Base-by-base conservation (phyloP, 768 basidiomycete species). In the Suillus brevipes region DNA sequence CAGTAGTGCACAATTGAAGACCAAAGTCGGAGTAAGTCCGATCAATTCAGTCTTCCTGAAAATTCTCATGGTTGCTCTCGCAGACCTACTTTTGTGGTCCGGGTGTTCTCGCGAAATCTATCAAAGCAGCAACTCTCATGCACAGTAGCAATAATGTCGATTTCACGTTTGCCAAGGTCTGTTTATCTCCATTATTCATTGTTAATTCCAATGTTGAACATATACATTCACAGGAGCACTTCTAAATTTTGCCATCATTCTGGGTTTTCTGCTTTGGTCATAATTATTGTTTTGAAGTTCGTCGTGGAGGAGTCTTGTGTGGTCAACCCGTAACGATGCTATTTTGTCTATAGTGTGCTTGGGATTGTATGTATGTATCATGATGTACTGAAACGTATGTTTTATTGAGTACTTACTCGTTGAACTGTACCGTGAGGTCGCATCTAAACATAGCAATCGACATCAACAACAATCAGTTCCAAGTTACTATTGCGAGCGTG, bases 21-120 rank as follows among this genome's bases (percentile, higher is more conserved):
- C 90, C 56, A 91, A 85, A 74, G 90, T 98, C 68, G 91, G 88
- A 42, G 92, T 94, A 77, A 74, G 89, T 83, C 40, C 8, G 7
- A 57, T 13, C 14, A 13, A 20, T 42, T 18, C 13, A 37, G 38
- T 36, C 49, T 61, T 60, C 62, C 43, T 60, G 34, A 40, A 60
- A n/a, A 56, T 67, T 45, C 42, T 65, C n/a, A 60, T 50, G 36
- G 38, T 49, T 42, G 53, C 59, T 28, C 42, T 40, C 64, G 28
- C 61, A 91, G 90, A 92, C 93, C 14, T 95, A 93, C 79, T 95
- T 94, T 82, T 95, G 94, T 72, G 94, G 94, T 37, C 93, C 95
- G 28, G 83, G 83, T 62, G 81, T 74, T 23, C 82, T 97, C 50
- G 92, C 91, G 25, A 90, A 89, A 72, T 79, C 85, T 14, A 88